These are phyloP conservation scores for Clavispora vitiphila DNA, from an alignment of 805 yeast species.

Conservation along the genomic window DNA sequence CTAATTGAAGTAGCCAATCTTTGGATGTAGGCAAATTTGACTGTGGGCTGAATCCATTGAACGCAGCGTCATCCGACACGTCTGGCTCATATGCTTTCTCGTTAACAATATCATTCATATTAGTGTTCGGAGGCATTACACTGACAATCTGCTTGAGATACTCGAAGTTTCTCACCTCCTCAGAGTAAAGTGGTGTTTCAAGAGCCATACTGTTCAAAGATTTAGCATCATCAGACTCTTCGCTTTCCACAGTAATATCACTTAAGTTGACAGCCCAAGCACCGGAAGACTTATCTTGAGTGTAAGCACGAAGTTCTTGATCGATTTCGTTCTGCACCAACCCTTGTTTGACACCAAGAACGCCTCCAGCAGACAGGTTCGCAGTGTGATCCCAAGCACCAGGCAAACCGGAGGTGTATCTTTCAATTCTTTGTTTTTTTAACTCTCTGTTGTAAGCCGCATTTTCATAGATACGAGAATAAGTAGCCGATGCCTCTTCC, in stretches of 20 bases:
- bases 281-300: conserved; percentile 18
- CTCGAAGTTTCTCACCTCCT: conserved; percentile 20
- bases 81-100: conserved; percentile 73
- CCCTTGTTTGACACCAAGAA: conserved; percentile 25
- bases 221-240: conserved; percentile 11
- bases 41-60: conserved; percentile 33
- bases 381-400: conserved; percentile 30
- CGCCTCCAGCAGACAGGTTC: conserved; percentile 10
- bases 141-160: conserved; percentile 32
- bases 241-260: conserved; percentile 29
- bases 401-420: conserved; percentile 29
- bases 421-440: conserved; percentile 28
- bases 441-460: conserved; percentile 27
- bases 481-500: conserved; percentile 31
- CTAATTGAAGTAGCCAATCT: conserved; percentile 64
- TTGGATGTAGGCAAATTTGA: conserved; percentile 47
- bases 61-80: conserved; percentile 32
- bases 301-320: conserved; percentile 19
- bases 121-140: conserved; percentile 24
- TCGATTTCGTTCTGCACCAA: conserved; percentile 29
- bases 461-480: conserved; percentile 26
- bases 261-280: conserved; percentile 24
- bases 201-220: conserved; percentile 11
- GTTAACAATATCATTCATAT: conserved; percentile 39
- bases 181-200: conserved; percentile 9